phyloP scores from a whole-genome alignment of 805 yeast genomes.

The Lipomyces sp. region DNA sequence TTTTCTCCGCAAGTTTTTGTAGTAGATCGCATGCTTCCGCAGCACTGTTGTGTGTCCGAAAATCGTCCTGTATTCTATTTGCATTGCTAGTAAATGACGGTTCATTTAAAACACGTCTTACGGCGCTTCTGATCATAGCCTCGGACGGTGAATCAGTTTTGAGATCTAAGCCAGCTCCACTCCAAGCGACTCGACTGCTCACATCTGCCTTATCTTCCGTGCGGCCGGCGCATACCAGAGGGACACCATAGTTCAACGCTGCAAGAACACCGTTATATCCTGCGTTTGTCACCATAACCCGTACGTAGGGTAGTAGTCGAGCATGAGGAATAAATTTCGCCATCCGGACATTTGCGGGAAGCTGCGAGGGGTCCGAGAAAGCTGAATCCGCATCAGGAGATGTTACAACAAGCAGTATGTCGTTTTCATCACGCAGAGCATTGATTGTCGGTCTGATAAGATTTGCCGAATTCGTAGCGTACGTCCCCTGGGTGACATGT shows the following conservation, averaged over 20 bases:
- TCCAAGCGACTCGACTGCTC: not conserved
- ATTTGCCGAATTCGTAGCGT: not conserved
- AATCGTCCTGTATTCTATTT: not conserved
- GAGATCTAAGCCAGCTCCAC: slow-evolving; percentile 1
- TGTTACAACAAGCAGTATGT: not conserved
- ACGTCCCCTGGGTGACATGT: not conserved
- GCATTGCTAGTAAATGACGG: not conserved
- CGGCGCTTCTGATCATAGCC: not conserved
- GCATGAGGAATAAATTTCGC: not conserved
- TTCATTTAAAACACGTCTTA: not conserved
- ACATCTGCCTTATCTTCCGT: slow-evolving; percentile 4
- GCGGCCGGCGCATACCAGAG: not conserved
- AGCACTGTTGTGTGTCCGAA: not conserved
- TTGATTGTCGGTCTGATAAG: not conserved
- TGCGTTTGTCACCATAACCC: not conserved
- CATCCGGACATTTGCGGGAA: not conserved
- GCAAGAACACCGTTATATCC: slow-evolving; percentile 1
- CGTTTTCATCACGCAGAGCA: not conserved
- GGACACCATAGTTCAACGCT: not conserved
- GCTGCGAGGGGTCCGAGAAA: not conserved
- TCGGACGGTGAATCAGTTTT: not conserved
- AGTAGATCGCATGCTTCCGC: not conserved
- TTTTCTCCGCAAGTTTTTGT: not conserved
- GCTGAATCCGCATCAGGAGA: not conserved
- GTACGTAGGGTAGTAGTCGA: not conserved